Conservation (phyloP, 1,284 basidiomycete species). For the Ganoderma resinaceum region DNA sequence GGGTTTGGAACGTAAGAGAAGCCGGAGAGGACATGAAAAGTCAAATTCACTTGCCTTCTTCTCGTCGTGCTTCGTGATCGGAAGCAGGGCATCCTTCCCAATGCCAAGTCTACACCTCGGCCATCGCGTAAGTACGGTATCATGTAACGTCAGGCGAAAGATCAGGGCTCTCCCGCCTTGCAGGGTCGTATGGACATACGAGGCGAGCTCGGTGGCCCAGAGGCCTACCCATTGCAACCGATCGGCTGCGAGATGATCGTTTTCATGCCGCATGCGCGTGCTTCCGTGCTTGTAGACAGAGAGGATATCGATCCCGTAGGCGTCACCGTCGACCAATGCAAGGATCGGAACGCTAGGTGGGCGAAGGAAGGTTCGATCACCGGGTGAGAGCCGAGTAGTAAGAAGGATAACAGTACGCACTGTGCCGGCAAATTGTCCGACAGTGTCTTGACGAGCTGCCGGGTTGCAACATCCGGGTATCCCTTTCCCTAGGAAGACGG, state of each 20-base stretch:
- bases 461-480: constrained; percentile 90
- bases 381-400: background rate
- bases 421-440: constrained; percentile 65
- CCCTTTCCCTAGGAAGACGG: constrained; percentile 79
- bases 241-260: constrained; percentile 63
- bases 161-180: background rate
- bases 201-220: constrained; percentile 67
- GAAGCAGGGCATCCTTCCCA: constrained; percentile 66
- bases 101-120: constrained; percentile 59
- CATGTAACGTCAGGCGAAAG: background rate
- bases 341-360: constrained; percentile 69
- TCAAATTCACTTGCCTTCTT: constrained; percentile 61
- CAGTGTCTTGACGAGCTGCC: constrained; percentile 79
- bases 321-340: constrained; percentile 88
- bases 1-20: background rate
- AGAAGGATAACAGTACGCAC: constrained; percentile 47
- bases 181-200: constrained; percentile 46
- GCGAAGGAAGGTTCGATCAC: background rate
- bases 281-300: constrained; percentile 85
- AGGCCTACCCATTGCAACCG: constrained; percentile 84
- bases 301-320: constrained; percentile 89
- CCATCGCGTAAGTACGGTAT: background rate
- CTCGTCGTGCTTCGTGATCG: constrained; percentile 75
- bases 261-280: constrained; percentile 67
- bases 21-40: background rate